phyloP scores from a whole-genome alignment of 1,284 basidiomycete species.

The Cystobasidium slooffiae region DNA sequence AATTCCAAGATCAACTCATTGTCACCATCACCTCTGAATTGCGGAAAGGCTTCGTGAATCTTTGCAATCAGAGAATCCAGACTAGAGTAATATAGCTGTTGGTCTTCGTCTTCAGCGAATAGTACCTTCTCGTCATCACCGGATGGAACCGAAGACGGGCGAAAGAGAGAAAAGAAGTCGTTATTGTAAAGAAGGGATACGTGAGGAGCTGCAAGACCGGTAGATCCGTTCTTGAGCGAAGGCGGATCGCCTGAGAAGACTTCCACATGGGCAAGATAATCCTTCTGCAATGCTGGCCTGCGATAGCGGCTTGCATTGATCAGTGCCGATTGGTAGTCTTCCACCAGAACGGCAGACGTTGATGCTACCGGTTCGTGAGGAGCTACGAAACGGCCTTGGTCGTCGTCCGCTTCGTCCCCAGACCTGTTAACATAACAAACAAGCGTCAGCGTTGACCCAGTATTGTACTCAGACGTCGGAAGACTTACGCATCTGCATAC shows the following conservation, averaged over 20 bases:
- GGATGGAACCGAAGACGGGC: slow-evolving; percentile 32
- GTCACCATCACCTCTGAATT: slow-evolving; percentile 38
- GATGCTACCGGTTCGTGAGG: slow-evolving; percentile 8
- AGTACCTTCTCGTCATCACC: slow-evolving; percentile 34
- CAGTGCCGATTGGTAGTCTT: slow-evolving; percentile 10
- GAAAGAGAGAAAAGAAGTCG: slow-evolving; percentile 32
- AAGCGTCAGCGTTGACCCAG: not conserved
- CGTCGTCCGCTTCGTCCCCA: slow-evolving; percentile 22
- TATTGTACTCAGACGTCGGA: not conserved
- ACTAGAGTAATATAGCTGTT: slow-evolving; percentile 24
- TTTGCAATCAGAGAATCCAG: slow-evolving; percentile 22
- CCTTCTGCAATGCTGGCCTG: slow-evolving; percentile 28
- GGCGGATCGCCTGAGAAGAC: slow-evolving; percentile 10
- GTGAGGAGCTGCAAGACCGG: slow-evolving; percentile 17
- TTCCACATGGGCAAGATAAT: slow-evolving; percentile 37
- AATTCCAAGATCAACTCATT: slow-evolving; percentile 42
- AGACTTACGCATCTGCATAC: slow-evolving; percentile 37
- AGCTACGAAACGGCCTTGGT: not conserved
- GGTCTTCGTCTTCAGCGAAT: slow-evolving; percentile 23
- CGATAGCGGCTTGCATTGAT: not conserved
- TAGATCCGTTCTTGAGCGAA: not conserved
- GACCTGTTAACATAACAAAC: not conserved
- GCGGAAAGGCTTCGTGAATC: slow-evolving; percentile 33
- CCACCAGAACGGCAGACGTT: not conserved
- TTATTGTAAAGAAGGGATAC: slow-evolving; percentile 38